A percentile compares a stretch with the other conserved stretches of the same genome.
These are phyloP conservation scores for Leishmania lainsoni DNA, from an alignment of 208 protist genomes.

Conservation along the genomic window DNA sequence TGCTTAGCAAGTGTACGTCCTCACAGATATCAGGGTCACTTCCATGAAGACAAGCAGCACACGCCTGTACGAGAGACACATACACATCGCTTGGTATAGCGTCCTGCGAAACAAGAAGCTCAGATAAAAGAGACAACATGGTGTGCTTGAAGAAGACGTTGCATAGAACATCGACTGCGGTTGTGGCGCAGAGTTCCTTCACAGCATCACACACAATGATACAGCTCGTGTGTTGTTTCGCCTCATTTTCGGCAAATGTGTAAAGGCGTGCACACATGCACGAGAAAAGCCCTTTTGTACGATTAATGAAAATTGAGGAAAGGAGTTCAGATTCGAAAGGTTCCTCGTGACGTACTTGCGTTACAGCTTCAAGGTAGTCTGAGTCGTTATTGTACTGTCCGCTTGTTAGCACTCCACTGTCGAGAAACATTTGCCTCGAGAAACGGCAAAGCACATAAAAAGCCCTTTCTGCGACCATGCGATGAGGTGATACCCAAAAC, in stretches of 20 bases:
- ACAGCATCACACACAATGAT: conserved; percentile 23
- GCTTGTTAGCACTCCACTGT: neutral
- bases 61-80: conserved; percentile 16
- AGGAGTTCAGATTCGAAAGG: neutral
- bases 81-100: conserved; percentile 22
- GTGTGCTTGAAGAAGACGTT: neutral
- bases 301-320: neutral
- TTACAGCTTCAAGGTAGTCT: neutral
- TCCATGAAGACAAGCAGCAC: conserved; percentile 2
- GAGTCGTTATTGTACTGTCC: neutral
- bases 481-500: conserved; percentile 18
- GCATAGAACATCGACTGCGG: neutral
- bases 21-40: neutral
- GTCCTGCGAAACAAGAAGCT: conserved; percentile 5
- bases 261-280: conserved; percentile 3
- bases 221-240: neutral
- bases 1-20: conserved; percentile 1
- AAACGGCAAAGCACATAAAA: conserved; percentile 10
- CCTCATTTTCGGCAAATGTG: neutral
- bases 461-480: conserved; percentile 9
- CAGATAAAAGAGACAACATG: conserved; percentile 8
- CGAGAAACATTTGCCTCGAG: neutral
- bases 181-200: neutral
- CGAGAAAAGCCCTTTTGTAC: neutral
- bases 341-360: neutral